A percentile compares a stretch with the other conserved stretches of the same genome.
These are phyloP conservation scores for Tetradesmus lagerheimii DNA, from an alignment of 139 green algal genomes.

Conservation along the genomic window DNA sequence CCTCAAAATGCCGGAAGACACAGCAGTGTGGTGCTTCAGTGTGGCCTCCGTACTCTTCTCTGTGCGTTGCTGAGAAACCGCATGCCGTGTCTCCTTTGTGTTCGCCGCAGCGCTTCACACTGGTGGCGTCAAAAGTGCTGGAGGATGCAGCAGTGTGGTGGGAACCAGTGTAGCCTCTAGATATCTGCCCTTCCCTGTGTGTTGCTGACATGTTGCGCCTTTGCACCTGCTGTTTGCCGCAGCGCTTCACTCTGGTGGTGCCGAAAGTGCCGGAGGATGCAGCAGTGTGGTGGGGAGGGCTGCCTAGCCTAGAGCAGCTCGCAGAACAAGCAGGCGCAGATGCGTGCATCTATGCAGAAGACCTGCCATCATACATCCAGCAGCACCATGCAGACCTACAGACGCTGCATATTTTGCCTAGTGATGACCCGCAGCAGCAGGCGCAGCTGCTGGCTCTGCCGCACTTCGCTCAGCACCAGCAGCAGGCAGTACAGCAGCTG, in stretches of 20 bases:
- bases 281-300: constrained; percentile 36
- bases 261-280: constrained; percentile 35
- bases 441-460: constrained; percentile 6
- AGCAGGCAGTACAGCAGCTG: constrained; percentile 12
- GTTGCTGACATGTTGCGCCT: no score
- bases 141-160: constrained; percentile 42
- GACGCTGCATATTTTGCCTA: background rate
- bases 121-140: constrained; percentile 21
- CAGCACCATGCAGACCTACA: background rate
- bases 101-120: constrained; percentile 32
- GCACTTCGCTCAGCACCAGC: constrained; percentile 19
- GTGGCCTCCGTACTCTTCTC: no score
- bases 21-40: no score
- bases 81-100: no score
- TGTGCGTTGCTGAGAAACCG: no score
- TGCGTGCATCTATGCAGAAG: constrained; percentile 33
- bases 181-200: no score
- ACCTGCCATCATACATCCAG: constrained; percentile 13
- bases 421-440: constrained; percentile 2
- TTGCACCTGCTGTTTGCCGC: background rate
- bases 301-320: constrained; percentile 15
- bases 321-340: constrained; percentile 38
- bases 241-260: constrained; percentile 32
- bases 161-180: no score
- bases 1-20: no score